Evolutionary conservation across 2,329 filamentous ascomycete species (phyloP).

Genomic region (Rosellinia necatrix): DNA sequence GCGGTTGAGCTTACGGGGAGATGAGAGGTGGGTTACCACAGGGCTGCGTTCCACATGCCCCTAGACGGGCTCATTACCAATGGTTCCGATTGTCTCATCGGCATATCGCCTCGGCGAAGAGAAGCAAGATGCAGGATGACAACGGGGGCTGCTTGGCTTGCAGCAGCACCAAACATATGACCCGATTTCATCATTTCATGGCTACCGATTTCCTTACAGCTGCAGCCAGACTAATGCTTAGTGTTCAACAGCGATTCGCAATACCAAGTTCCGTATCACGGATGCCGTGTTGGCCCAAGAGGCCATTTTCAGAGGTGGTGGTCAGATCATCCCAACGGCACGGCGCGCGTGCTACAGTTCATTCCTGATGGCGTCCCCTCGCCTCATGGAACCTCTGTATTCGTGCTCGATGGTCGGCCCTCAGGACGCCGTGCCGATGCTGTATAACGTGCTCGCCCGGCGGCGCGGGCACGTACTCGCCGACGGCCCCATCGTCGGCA

Average conservation of each 20-base stretch:
- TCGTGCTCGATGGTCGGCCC: conserved; percentile 90
- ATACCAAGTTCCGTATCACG: conserved; percentile 96
- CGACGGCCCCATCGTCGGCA: conserved; percentile 93
- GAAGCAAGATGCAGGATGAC: conserved; percentile 7
- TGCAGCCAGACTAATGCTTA: conserved; percentile 27
- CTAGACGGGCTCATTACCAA: conserved; percentile 9
- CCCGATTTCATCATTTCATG: conserved; percentile 14
- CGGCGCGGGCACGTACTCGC: conserved; percentile 89
- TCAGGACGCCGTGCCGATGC: conserved; percentile 81
- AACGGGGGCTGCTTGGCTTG: neutral
- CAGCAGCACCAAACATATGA: conserved; percentile 3
- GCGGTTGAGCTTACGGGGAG: conserved; percentile 11
- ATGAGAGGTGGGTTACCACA: conserved; percentile 16
- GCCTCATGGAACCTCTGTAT: conserved; percentile 97
- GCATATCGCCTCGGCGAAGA: conserved; percentile 1
- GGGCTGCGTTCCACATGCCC: conserved; percentile 21
- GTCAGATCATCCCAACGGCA: conserved; percentile 95
- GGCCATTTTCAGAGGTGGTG: conserved; percentile 92
- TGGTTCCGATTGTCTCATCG: neutral
- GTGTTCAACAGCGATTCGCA: conserved; percentile 75
- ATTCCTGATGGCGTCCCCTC: conserved; percentile 94
- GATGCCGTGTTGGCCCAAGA: conserved; percentile 85
- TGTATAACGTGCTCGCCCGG: conserved; percentile 90
- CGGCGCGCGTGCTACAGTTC: conserved; percentile 92
- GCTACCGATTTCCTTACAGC: conserved; percentile 7